phyloP scores from a whole-genome alignment of 2,329 filamentous ascomycete species.

The Pestalotiopsis sp. region DNA sequence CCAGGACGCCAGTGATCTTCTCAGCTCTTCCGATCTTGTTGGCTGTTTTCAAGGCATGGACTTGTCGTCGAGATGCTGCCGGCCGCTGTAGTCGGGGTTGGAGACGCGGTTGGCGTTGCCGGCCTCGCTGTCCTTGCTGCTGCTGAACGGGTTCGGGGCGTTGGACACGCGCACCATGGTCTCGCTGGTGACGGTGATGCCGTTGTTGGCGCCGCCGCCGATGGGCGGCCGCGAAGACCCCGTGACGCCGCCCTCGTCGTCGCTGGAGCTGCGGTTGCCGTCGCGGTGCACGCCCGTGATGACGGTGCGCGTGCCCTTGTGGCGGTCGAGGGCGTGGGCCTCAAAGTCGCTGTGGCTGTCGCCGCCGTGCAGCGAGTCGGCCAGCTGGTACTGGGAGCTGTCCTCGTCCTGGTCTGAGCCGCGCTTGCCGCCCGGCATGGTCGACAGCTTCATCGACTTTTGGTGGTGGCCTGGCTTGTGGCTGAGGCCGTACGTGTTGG shows the following conservation, averaged over 20 bases:
- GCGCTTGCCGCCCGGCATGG: neutral
- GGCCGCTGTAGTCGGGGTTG: neutral
- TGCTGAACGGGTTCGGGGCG: neutral
- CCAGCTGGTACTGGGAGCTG: conserved; percentile 1
- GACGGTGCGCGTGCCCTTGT: conserved; percentile 8
- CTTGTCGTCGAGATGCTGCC: conserved; percentile 1
- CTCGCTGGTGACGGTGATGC: conserved; percentile 10
- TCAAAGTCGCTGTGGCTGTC: conserved; percentile 9
- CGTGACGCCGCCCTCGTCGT: neutral
- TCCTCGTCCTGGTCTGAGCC: neutral
- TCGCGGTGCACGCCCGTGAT: conserved; percentile 1
- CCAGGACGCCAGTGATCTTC: neutral
- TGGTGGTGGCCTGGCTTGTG: conserved; percentile 4
- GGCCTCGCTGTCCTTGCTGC: neutral
- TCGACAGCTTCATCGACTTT: conserved; percentile 10
- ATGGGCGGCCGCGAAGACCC: neutral
- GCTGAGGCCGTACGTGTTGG: conserved; percentile 3
- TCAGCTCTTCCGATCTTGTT: neutral
- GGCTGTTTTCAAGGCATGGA: neutral
- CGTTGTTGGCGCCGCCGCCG: neutral
- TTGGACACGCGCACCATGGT: conserved; percentile 4
- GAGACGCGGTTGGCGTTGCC: neutral
- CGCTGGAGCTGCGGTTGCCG: neutral
- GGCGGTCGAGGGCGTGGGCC: conserved; percentile 1
- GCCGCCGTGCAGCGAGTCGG: neutral